Evolutionary conservation across 441 rosid species (phyloP).

Genomic region (Biscutella laevigata): DNA sequence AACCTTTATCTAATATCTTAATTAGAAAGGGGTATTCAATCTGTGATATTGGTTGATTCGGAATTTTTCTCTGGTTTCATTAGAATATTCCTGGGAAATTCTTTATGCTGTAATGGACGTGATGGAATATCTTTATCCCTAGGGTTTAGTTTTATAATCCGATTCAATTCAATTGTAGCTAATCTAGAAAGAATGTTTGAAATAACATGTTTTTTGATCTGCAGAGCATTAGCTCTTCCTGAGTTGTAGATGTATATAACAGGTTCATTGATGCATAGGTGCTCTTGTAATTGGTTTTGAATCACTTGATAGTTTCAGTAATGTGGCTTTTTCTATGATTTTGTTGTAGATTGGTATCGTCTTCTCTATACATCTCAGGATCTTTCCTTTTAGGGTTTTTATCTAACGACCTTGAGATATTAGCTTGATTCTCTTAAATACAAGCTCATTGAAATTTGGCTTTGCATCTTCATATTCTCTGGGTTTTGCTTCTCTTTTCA

Average conservation of each 20-base stretch:
- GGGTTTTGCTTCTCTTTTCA: not conserved
- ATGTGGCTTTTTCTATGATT: not conserved
- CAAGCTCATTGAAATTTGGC: not conserved
- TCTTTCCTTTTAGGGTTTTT: too few species aligned
- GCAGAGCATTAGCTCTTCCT: not conserved
- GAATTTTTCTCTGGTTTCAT: not conserved
- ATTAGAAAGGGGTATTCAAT: not conserved
- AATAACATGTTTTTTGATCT: not conserved
- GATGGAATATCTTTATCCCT: not conserved
- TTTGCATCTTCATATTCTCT: not conserved
- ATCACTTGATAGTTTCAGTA: not conserved
- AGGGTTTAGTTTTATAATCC: not conserved
- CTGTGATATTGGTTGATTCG: not conserved
- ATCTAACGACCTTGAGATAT: too few species aligned
- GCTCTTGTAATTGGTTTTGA: not conserved
- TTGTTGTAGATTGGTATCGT: too few species aligned
- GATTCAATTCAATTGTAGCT: not conserved
- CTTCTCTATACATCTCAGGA: too few species aligned
- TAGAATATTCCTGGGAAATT: conserved; percentile 1
- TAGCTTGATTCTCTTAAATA: too few species aligned
- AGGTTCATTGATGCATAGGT: not conserved
- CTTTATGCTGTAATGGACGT: not conserved
- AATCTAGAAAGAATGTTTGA: not conserved
- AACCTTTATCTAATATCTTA: conserved; percentile 5
- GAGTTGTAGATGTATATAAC: not conserved